phyloP scores from a whole-genome alignment of 1,139 yeast genomes.

The Hanseniaspora gamundiae region DNA sequence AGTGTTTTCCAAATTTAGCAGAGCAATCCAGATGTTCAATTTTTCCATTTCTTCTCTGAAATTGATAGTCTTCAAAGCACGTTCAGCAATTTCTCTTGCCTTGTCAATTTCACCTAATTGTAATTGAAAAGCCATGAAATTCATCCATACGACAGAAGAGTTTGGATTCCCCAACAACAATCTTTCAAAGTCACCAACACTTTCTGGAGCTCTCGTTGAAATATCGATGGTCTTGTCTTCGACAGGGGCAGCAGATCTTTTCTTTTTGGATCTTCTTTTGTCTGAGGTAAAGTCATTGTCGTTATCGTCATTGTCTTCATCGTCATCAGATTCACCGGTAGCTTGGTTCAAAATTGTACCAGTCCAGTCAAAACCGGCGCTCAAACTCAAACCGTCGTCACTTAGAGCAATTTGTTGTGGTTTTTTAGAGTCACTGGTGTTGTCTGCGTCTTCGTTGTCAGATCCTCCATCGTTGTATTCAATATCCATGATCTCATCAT shows the following conservation, averaged over 20 bases:
- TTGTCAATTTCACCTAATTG: conserved; percentile 88
- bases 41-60: conserved; percentile 91
- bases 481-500: conserved; percentile 19
- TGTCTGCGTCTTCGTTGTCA: conserved; percentile 14
- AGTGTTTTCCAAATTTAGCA: conserved; percentile 84
- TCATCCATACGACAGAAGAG: conserved; percentile 93
- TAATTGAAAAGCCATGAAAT: conserved; percentile 94
- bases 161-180: conserved; percentile 83
- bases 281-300: conserved; percentile 40
- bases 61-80: conserved; percentile 83
- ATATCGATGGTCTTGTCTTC: conserved; percentile 82
- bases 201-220: conserved; percentile 78
- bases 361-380: conserved; percentile 82
- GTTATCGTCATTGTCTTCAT: conserved; percentile 32
- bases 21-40: conserved; percentile 90
- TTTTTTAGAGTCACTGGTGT: conserved; percentile 10
- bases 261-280: conserved; percentile 34
- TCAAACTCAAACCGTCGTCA: conserved; percentile 55
- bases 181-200: conserved; percentile 84
- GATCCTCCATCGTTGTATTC: conserved; percentile 13
- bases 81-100: conserved; percentile 85
- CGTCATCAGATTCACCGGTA: conserved; percentile 40
- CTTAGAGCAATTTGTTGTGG: conserved; percentile 19
- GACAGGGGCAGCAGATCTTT: conserved; percentile 32
- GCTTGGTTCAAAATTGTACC: conserved; percentile 79